These are phyloP conservation scores for Helotiales sp. DNA, from an alignment of 2,329 filamentous ascomycete genomes.

Conservation along the genomic window DNA sequence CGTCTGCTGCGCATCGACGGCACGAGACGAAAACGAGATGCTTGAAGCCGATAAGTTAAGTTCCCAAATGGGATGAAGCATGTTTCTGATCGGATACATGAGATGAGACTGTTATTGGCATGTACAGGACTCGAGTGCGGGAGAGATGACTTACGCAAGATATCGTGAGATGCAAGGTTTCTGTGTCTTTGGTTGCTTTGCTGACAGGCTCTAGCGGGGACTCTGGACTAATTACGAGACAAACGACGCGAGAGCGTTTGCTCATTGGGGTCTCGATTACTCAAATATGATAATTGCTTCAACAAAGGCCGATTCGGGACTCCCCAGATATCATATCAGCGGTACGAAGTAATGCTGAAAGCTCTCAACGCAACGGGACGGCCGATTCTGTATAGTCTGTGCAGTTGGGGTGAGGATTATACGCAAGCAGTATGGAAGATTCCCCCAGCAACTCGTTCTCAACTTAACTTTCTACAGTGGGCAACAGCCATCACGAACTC, in stretches of 20 bases:
- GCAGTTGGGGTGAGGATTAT: constrained; percentile 54
- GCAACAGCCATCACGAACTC: constrained; percentile 46
- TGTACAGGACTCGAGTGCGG: constrained; percentile 46
- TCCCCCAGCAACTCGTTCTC: no score
- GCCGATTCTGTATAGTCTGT: constrained; percentile 43
- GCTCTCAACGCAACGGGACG: constrained; percentile 41
- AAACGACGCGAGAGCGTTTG: constrained; percentile 55
- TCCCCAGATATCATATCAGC: constrained; percentile 27
- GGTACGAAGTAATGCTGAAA: constrained; percentile 43
- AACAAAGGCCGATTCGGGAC: constrained; percentile 54
- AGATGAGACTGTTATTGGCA: constrained; percentile 47
- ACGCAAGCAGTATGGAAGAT: constrained; percentile 37
- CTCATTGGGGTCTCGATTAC: constrained; percentile 56
- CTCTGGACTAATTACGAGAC: constrained; percentile 48
- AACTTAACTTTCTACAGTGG: constrained; percentile 36
- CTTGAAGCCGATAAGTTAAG: constrained; percentile 45
- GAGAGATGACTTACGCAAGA: constrained; percentile 42
- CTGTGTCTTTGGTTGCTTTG: not conserved
- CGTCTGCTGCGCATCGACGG: constrained; percentile 51
- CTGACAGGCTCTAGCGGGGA: constrained; percentile 41
- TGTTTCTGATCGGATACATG: constrained; percentile 47
- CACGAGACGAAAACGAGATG: constrained; percentile 38
- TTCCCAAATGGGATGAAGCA: constrained; percentile 51
- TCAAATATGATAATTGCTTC: constrained; percentile 61
- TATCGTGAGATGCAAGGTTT: constrained; percentile 19